Evolutionary conservation across 306 rosid species (phyloP).

Genomic region (Cucumis melo): DNA sequence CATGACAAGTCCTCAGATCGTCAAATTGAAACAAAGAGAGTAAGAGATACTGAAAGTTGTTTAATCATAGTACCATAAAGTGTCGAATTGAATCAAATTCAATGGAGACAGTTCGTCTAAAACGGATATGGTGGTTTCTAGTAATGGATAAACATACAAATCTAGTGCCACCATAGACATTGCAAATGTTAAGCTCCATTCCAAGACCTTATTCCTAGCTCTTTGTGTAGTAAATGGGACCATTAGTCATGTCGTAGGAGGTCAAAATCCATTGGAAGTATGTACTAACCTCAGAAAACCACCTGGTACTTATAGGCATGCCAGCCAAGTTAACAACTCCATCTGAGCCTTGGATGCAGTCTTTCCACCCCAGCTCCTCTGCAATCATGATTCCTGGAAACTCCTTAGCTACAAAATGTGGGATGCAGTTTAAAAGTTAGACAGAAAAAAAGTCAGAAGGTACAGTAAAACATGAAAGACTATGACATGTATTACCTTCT

Average conservation of each 20-base stretch:
- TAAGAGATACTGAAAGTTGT: not conserved
- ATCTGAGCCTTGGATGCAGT: slow-evolving; percentile 59
- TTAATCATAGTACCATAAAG: not conserved
- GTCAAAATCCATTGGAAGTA: not conserved
- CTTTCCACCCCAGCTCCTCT: slow-evolving; percentile 76
- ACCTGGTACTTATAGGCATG: slow-evolving; percentile 84
- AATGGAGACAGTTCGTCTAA: not conserved
- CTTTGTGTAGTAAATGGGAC: not conserved
- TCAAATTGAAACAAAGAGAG: not conserved
- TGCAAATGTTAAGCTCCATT: not conserved
- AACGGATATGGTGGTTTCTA: not conserved
- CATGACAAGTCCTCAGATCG: not conserved
- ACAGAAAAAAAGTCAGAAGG: not conserved
- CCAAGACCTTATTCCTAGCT: not conserved
- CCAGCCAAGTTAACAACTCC: slow-evolving; percentile 97
- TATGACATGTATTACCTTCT: slow-evolving; percentile 71
- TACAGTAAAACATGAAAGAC: not conserved
- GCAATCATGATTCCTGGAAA: slow-evolving; percentile 79
- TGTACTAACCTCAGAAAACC: slow-evolving; percentile 76
- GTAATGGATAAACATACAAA: not conserved
- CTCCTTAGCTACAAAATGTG: slow-evolving; percentile 46
- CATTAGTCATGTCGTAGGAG: not conserved
- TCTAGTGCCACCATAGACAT: not conserved
- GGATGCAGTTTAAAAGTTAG: slow-evolving; percentile 12
- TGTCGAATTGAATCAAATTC: not conserved